Evolutionary conservation across 228 moss, liverwort and hornwort genomes (phyloP), one percentile per base, ranked within the genome.

Genomic region (Sphagnum fallax): DNA sequence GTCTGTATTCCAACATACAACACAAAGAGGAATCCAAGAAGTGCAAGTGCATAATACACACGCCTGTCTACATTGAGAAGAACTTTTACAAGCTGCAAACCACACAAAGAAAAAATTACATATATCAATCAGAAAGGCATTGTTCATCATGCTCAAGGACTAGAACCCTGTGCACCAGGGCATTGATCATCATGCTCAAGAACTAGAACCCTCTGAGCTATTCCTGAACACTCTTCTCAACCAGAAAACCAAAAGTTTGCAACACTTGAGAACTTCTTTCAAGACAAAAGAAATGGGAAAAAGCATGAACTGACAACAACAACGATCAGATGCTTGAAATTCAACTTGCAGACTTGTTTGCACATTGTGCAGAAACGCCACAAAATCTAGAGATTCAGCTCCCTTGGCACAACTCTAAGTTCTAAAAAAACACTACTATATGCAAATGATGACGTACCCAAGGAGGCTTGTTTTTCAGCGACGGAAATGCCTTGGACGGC

Each of bases 391-490:
- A 8, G 47, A 16, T 47, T 9, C 47, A 11, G 49, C 49, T 8
- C 14, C 14, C 18, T 16, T 8, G 16, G n/a, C 3, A 14, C 12
- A 49, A 50, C 8, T 55, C 15, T 48, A 16, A 11, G 50, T 47
- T n/a, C 10, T 0, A 5, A 10, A 48, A n/a, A 16, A 61, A 16
- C 49, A 48, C 16, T 4, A 60, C 16, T 60, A 53, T 61, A 47
- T 55, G 6, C 16, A 61, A 53, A 10, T 13, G 12, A 49, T 52
- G 67, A 68, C 79, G 67, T 79, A 95, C 92, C 95, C 92, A 92
- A 48, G 92, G 91, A 48, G 92, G 77, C 83, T 96, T 92, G 82
- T 82, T 86, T 51, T 84, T 90, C 79, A 92, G 75, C 50, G 89
- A 90, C 11, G 89, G 84, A 69, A 92, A 96, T 8, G 91, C 81